phyloP scores from a whole-genome alignment of 2,329 filamentous ascomycete genomes.

The Stachybotrys chartarum region DNA sequence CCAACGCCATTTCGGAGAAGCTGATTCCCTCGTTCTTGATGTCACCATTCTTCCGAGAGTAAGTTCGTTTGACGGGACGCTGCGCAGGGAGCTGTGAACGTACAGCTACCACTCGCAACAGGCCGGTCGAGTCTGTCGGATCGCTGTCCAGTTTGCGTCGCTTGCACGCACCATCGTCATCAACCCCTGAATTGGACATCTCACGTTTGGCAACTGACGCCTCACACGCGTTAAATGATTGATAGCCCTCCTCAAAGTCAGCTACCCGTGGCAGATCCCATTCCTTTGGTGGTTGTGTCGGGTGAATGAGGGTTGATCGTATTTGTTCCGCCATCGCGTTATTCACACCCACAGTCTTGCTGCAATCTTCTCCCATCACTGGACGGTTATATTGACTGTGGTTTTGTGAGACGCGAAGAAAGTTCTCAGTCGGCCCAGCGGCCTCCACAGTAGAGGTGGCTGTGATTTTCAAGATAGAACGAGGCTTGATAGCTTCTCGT shows the following conservation, averaged over 20 bases:
- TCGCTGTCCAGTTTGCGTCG: neutral
- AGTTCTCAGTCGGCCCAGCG: neutral
- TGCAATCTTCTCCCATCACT: slow-evolving; percentile 3
- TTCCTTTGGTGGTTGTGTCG: neutral
- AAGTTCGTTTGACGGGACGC: slow-evolving; percentile 3
- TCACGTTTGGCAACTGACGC: neutral
- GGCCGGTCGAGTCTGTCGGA: neutral
- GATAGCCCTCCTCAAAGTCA: slow-evolving; percentile 13
- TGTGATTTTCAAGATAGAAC: slow-evolving; percentile 26
- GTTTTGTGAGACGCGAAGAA: slow-evolving; percentile 3
- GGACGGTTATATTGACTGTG: slow-evolving; percentile 16
- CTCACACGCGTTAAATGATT: neutral
- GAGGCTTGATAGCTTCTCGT: slow-evolving; percentile 18
- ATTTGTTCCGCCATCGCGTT: slow-evolving; percentile 19
- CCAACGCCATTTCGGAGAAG: neutral
- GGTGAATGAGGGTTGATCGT: slow-evolving; percentile 13
- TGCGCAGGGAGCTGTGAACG: neutral
- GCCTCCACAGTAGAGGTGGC: slow-evolving; percentile 1
- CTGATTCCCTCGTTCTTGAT: neutral
- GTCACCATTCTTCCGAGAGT: slow-evolving; percentile 6
- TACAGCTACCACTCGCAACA: neutral
- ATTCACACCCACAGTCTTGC: slow-evolving; percentile 4
- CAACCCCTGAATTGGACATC: neutral
- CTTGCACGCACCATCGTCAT: neutral
- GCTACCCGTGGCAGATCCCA: slow-evolving; percentile 15